Conservation (phyloP, 2,329 filamentous ascomycete genomes). For the Aureobasidium uvarum region DNA sequence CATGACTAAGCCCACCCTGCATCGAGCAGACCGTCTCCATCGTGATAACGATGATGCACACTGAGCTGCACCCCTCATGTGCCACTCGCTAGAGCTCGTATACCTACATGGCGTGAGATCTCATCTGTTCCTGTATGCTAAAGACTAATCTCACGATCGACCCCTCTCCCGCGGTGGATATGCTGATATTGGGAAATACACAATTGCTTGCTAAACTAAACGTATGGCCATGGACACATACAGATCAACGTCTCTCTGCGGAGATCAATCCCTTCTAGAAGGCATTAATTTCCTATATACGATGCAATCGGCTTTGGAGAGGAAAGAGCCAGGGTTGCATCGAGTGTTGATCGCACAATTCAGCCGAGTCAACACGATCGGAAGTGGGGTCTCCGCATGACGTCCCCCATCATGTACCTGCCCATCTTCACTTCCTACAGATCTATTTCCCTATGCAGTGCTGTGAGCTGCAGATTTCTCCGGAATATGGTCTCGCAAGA, state of each 20-base stretch:
- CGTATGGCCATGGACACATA: neutral
- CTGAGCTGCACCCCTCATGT: conserved; percentile 12
- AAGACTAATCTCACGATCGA: neutral
- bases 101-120: conserved; percentile 16
- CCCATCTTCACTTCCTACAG: conserved; percentile 12
- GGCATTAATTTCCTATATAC: neutral
- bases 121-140: neutral
- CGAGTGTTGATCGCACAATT: conserved; percentile 6
- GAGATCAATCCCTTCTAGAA: neutral
- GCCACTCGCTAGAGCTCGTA: neutral
- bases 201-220: neutral
- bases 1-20: neutral
- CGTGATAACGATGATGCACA: neutral
- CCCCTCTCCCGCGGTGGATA: neutral
- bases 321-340: neutral
- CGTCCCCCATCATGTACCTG: conserved; percentile 19
- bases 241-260: neutral
- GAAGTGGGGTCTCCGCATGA: conserved; percentile 23
- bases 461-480: conserved; percentile 14
- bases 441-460: conserved; percentile 15
- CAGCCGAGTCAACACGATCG: conserved; percentile 16
- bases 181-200: neutral
- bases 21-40: neutral
- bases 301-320: neutral
- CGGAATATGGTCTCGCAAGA: conserved; percentile 1